Evolutionary conservation across 352 stramenopile genomes (phyloP).

Genomic region (Pythium apleroticum): DNA sequence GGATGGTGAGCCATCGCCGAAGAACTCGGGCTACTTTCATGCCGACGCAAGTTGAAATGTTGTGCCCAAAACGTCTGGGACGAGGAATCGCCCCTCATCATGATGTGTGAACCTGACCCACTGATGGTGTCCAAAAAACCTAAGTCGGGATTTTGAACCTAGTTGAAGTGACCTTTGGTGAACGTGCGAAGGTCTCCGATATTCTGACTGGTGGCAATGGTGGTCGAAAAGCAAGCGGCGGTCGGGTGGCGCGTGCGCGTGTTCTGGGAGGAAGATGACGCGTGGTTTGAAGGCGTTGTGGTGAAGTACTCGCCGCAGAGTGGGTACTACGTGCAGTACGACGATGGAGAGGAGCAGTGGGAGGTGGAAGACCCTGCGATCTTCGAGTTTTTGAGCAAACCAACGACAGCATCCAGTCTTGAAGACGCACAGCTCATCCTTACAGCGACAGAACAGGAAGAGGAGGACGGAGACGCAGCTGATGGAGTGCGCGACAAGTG

Average conservation of each 20-base stretch:
- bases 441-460: not conserved
- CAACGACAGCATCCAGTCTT: not conserved
- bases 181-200: not conserved
- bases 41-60: too few species aligned
- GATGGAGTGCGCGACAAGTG: slow-evolving; percentile 2
- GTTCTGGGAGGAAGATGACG: slow-evolving; percentile 65
- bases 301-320: slow-evolving; percentile 26
- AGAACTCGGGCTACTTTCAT: too few species aligned
- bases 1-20: too few species aligned
- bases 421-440: slow-evolving; percentile 13
- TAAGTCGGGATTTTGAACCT: not conserved
- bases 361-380: slow-evolving; percentile 33
- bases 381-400: slow-evolving; percentile 28
- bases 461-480: not conserved
- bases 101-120: too few species aligned
- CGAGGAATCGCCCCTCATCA: too few species aligned
- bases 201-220: not conserved
- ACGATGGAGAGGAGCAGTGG: slow-evolving; percentile 80
- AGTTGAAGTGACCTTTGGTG: slow-evolving; percentile 9
- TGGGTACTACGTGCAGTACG: slow-evolving; percentile 69
- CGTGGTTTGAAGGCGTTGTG: slow-evolving; percentile 73
- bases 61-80: too few species aligned
- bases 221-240: slow-evolving; percentile 13
- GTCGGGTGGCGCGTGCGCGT: slow-evolving; percentile 59
- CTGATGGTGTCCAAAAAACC: too few species aligned